A percentile compares a stretch with the other conserved stretches of the same genome.
These are phyloP conservation scores for Penicillium bovifimosum DNA, from an alignment of 495 filamentous ascomycete genomes.

Conservation along the genomic window DNA sequence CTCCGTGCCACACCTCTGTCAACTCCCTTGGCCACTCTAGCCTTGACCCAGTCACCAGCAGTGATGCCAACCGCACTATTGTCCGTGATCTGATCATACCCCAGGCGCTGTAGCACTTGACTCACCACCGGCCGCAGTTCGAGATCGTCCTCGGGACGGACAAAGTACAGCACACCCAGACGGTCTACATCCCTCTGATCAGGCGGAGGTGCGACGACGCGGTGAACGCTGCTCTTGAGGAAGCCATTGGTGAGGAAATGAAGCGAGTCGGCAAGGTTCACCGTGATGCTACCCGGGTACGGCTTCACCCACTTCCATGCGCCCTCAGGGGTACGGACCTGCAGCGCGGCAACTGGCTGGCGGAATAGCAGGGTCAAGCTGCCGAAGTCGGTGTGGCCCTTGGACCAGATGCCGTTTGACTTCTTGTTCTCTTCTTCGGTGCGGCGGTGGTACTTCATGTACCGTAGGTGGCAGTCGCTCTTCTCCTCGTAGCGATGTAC, in stretches of 20 bases:
- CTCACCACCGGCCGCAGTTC: conserved; percentile 30
- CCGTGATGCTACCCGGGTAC: conserved; percentile 35
- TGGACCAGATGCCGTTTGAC: conserved; percentile 35
- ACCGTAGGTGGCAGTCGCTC: conserved; percentile 45
- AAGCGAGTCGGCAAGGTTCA: conserved; percentile 46
- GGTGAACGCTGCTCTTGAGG: conserved; percentile 44
- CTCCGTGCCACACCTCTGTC: neutral
- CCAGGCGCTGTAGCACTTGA: conserved; percentile 13
- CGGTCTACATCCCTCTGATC: conserved; percentile 45
- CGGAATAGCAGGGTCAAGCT: conserved; percentile 50
- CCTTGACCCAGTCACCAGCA: conserved; percentile 39
- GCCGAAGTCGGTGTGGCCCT: conserved; percentile 51
- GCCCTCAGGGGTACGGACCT: conserved; percentile 34
- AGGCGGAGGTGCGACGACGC: conserved; percentile 42
- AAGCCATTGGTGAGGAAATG: conserved; percentile 40
- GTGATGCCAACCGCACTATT: conserved; percentile 34
- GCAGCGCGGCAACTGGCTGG: conserved; percentile 51
- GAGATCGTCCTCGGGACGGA: conserved; percentile 32
- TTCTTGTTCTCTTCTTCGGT: conserved; percentile 41
- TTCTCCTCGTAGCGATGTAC: conserved; percentile 46
- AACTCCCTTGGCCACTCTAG: conserved; percentile 23
- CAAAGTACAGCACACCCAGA: conserved; percentile 47
- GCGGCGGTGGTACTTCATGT: conserved; percentile 50
- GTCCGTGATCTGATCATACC: conserved; percentile 25
- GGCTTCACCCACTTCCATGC: conserved; percentile 29